Percentiles rank a stretch among this genome's conserved stretches.
Conservation (phyloP, 768 basidiomycete species). For the Amanita brunnescens region DNA sequence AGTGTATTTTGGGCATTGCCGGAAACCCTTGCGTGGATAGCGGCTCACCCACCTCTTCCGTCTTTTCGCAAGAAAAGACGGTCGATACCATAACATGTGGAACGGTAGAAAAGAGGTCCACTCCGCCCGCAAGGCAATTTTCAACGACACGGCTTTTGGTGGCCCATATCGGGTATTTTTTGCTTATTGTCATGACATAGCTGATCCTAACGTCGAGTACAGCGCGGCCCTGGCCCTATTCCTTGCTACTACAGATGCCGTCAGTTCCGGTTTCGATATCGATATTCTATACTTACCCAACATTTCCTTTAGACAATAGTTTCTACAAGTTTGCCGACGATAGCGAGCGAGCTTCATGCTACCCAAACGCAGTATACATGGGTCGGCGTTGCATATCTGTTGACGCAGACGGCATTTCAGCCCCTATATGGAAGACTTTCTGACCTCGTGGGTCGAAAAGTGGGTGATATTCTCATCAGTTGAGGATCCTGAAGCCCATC, state of each 20-base stretch:
- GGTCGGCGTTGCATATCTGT: conserved; percentile 80
- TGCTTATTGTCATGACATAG: conserved; percentile 4
- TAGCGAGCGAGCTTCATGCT: conserved; percentile 59
- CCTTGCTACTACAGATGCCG: conserved; percentile 81
- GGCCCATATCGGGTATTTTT: conserved; percentile 58
- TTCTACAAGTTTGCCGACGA: conserved; percentile 78
- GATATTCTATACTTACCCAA: neutral
- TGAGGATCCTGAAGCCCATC: conserved; percentile 2
- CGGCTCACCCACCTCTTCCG: neutral
- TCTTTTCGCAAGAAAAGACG: neutral
- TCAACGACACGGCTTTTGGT: conserved; percentile 51
- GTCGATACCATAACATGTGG: conserved; percentile 22
- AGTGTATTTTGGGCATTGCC: neutral
- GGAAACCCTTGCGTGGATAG: neutral
- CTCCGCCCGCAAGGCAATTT: conserved; percentile 16
- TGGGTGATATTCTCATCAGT: conserved; percentile 20
- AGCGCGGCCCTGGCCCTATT: conserved; percentile 78
- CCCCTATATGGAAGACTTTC: conserved; percentile 77
- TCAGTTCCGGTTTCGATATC: conserved; percentile 24
- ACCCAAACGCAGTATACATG: conserved; percentile 72
- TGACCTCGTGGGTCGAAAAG: conserved; percentile 75
- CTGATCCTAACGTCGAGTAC: neutral
- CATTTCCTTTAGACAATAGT: conserved; percentile 46
- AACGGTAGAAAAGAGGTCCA: conserved; percentile 15
- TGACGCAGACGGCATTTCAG: conserved; percentile 81